Evolutionary conservation across 2,329 filamentous ascomycete genomes (phyloP).

Genomic region (Neurospora sp.): DNA sequence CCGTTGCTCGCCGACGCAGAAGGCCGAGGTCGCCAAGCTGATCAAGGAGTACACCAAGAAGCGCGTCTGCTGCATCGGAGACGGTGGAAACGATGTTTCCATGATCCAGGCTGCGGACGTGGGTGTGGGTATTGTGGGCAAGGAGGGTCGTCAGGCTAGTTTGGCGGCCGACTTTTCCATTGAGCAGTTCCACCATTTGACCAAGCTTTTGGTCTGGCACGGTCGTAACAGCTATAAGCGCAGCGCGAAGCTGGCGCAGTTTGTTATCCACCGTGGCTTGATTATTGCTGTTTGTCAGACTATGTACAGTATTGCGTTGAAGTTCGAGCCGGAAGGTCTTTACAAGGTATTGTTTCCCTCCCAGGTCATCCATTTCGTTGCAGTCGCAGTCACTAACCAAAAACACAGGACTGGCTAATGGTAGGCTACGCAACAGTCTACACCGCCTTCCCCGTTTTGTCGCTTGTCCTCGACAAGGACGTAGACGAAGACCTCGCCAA

Average conservation of each 20-base stretch:
- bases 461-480: conserved; percentile 86
- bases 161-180: conserved; percentile 95
- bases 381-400: neutral
- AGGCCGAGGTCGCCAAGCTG: conserved; percentile 83
- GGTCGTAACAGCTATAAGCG: conserved; percentile 96
- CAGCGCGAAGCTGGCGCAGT: conserved; percentile 88
- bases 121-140: conserved; percentile 94
- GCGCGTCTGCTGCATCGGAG: conserved; percentile 92
- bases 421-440: conserved; percentile 96
- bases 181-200: conserved; percentile 87
- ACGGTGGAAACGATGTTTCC: conserved; percentile 94
- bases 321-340: conserved; percentile 86
- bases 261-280: conserved; percentile 93
- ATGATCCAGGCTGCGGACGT: conserved; percentile 99
- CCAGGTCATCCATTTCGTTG: too few relatives aligned
- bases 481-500: conserved; percentile 91
- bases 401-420: conserved; percentile 70
- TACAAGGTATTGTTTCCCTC: conserved; percentile 46
- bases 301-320: conserved; percentile 87
- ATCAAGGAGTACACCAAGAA: conserved; percentile 91
- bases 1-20: conserved; percentile 92
- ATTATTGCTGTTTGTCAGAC: conserved; percentile 96
- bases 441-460: conserved; percentile 87
- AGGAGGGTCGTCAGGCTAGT: conserved; percentile 90
- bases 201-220: conserved; percentile 97